Percentiles rank a stretch among this genome's conserved stretches.
phyloP scores from a whole-genome alignment of 2,329 filamentous ascomycete species.

The Diaporthe citriasiana region DNA sequence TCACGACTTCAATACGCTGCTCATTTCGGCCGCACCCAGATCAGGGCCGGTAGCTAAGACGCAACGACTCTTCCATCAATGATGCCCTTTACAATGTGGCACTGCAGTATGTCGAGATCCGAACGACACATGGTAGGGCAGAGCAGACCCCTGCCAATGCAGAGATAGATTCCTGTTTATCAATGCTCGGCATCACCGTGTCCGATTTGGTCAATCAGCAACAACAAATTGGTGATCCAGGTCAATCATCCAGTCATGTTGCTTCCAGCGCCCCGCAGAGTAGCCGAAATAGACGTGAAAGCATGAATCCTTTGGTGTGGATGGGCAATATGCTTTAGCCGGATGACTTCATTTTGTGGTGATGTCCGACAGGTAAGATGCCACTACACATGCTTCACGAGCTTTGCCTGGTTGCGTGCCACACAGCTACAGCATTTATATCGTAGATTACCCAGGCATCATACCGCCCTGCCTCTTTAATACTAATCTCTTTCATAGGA shows the following conservation, averaged over 20 bases:
- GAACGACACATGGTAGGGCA: neutral
- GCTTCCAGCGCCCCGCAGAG: neutral
- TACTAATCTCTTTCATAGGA: too few species aligned
- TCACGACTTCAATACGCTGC: neutral
- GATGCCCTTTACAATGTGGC: constrained; percentile 5
- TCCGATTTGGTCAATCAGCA: neutral
- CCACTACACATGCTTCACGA: neutral
- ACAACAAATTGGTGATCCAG: neutral
- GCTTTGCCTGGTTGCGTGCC: too few species aligned
- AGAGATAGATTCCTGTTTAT: constrained; percentile 15
- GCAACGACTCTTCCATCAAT: neutral
- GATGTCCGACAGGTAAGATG: neutral
- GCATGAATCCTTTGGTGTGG: neutral
- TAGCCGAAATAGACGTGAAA: neutral
- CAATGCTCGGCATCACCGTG: neutral
- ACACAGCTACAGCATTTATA: too few species aligned
- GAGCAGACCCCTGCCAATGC: neutral
- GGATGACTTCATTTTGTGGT: neutral
- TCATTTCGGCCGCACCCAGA: neutral
- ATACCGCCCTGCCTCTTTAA: too few species aligned
- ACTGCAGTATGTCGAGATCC: constrained; percentile 5
- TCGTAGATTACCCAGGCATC: too few species aligned
- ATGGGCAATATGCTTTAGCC: constrained; percentile 1
- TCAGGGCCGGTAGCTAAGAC: neutral
- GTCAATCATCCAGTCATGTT: neutral